phyloP scores from a whole-genome alignment of 164 flowering plant species.

The Hamamelis virginiana region DNA sequence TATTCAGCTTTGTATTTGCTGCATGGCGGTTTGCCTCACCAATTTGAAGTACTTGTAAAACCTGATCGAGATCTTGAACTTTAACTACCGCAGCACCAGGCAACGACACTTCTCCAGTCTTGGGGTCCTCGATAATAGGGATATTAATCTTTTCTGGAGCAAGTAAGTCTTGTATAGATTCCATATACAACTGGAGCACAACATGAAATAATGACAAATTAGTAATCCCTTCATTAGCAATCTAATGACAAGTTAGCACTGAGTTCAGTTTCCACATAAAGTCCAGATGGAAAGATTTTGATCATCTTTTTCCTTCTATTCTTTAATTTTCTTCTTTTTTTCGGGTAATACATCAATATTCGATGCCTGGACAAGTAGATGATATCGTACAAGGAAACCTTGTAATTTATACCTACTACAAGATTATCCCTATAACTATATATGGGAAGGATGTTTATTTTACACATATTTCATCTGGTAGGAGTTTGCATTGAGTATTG shows the following conservation, averaged over 20 bases:
- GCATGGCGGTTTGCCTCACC: conserved; percentile 92
- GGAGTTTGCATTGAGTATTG: too few relatives aligned
- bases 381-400: too few relatives aligned
- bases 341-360: too few relatives aligned
- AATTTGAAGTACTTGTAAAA: conserved; percentile 57
- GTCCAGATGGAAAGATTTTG: too few relatives aligned
- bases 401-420: too few relatives aligned
- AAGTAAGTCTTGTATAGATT: conserved; percentile 83
- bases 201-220: neutral
- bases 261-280: neutral
- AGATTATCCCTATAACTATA: too few relatives aligned
- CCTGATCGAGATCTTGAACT: conserved; percentile 61
- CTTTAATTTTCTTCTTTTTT: too few relatives aligned
- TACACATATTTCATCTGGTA: too few relatives aligned
- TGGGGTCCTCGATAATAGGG: conserved; percentile 73
- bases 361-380: too few relatives aligned
- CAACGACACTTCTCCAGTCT: conserved; percentile 78
- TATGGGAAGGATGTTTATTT: too few relatives aligned
- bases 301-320: too few relatives aligned
- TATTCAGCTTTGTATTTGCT: conserved; percentile 83
- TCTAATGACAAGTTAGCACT: neutral
- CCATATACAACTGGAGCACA: conserved; percentile 72
- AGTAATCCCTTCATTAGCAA: neutral
- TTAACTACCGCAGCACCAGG: conserved; percentile 64
- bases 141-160: conserved; percentile 78